Percentiles rank a stretch among this genome's conserved stretches.
Conservation (phyloP, 2,329 filamentous ascomycete species). For the Cryphonectria japonica region DNA sequence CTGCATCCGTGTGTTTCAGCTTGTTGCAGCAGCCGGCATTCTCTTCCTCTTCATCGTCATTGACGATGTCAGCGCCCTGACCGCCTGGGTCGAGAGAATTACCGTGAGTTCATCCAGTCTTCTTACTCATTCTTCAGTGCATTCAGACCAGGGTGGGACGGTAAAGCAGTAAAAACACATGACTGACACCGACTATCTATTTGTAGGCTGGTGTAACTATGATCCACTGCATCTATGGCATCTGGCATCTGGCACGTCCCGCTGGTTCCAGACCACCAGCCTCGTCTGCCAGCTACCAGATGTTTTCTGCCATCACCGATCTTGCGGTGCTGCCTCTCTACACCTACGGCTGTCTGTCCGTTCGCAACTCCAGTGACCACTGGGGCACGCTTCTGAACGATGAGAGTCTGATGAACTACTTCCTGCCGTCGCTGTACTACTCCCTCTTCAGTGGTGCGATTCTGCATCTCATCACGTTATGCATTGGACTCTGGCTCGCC, state of each 20-base stretch:
- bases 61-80: conserved; percentile 63
- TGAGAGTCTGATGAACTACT: conserved; percentile 57
- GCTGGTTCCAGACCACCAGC: conserved; percentile 73
- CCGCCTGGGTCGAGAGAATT: conserved; percentile 77
- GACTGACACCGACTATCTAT: conserved; percentile 12
- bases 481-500: conserved; percentile 74
- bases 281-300: conserved; percentile 85
- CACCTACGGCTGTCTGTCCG: conserved; percentile 55
- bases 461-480: conserved; percentile 72
- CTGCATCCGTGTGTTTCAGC: conserved; percentile 65
- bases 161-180: background rate
- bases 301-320: conserved; percentile 80
- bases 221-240: conserved; percentile 73
- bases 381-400: conserved; percentile 74
- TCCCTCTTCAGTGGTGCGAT: conserved; percentile 65
- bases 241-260: conserved; percentile 77
- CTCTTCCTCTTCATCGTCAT: conserved; percentile 80
- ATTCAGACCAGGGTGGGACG: no score
- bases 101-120: conserved; percentile 59
- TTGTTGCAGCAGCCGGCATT: conserved; percentile 71
- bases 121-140: no score
- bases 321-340: conserved; percentile 59
- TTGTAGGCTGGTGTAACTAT: conserved; percentile 74
- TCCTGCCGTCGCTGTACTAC: conserved; percentile 71
- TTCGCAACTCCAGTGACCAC: conserved; percentile 45